A percentile compares a stretch with the other conserved stretches of the same genome.
phyloP scores from a whole-genome alignment of 495 filamentous ascomycete species.

The Tuber microsphaerosporum region DNA sequence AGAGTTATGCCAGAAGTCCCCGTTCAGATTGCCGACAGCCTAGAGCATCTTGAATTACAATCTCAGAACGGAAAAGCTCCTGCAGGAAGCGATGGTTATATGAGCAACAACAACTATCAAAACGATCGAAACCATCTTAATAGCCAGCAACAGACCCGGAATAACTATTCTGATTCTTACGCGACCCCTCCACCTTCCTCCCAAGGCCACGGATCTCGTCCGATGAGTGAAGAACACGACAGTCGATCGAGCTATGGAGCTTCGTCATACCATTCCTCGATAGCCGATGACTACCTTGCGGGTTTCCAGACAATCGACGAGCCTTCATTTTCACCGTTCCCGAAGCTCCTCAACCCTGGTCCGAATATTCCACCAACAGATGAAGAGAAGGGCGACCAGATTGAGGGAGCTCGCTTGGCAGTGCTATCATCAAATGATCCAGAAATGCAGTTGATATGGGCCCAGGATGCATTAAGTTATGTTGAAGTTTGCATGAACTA shows the following conservation, averaged over 20 bases:
- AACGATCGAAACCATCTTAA: constrained; percentile 43
- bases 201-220: constrained; percentile 34
- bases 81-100: constrained; percentile 18
- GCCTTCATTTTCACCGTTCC: constrained; percentile 86
- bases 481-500: constrained; percentile 74
- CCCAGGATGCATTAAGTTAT: constrained; percentile 81
- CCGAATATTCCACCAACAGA: constrained; percentile 90
- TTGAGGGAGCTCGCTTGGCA: constrained; percentile 71
- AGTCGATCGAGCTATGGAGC: constrained; percentile 37
- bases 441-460: constrained; percentile 94
- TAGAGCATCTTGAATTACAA: constrained; percentile 81
- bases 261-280: constrained; percentile 41
- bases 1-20: constrained; percentile 72
- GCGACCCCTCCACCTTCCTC: constrained; percentile 41
- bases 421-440: constrained; percentile 93
- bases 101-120: constrained; percentile 42
- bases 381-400: constrained; percentile 80
- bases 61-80: constrained; percentile 44
- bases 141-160: constrained; percentile 26
- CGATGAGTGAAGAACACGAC: constrained; percentile 44
- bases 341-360: constrained; percentile 68
- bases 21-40: constrained; percentile 74
- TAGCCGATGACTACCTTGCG: constrained; percentile 45
- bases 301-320: constrained; percentile 53
- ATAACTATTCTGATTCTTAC: constrained; percentile 38